These are phyloP conservation scores for Talaromyces sp. DNA, from an alignment of 2,329 filamentous ascomycete genomes.

Conservation along the genomic window DNA sequence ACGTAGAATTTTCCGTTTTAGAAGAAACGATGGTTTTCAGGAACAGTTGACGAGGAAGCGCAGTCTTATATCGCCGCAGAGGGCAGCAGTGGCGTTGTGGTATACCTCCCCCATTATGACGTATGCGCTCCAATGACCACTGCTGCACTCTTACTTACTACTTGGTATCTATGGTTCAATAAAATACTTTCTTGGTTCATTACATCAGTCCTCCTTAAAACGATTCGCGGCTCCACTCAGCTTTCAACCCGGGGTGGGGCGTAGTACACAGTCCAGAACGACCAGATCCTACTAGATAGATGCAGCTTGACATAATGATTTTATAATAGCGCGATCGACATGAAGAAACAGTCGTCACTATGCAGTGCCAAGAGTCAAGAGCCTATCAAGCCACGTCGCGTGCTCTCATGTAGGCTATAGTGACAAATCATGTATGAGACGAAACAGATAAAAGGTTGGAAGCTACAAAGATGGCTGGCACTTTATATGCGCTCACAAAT, in stretches of 20 bases:
- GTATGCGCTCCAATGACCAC: neutral
- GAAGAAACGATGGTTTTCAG: neutral
- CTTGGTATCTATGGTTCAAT: neutral
- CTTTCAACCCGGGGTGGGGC: too few relatives aligned
- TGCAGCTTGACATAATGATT: neutral
- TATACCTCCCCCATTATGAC: slow-evolving; percentile 1
- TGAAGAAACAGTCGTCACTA: neutral
- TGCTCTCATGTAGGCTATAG: neutral
- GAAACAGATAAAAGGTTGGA: neutral
- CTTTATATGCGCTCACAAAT: too few relatives aligned
- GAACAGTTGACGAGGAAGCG: neutral
- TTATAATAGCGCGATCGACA: neutral
- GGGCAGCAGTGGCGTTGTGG: neutral
- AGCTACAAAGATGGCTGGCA: too few relatives aligned
- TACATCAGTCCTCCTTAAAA: slow-evolving; percentile 7
- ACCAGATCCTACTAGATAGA: neutral
- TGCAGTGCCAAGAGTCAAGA: slow-evolving; percentile 20
- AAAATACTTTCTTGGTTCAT: neutral
- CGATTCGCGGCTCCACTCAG: neutral
- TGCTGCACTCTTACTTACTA: neutral
- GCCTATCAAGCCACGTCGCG: too few relatives aligned
- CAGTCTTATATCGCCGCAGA: neutral
- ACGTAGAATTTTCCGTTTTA: neutral
- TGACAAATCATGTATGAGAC: neutral
- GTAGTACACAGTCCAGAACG: neutral